phyloP scores from a whole-genome alignment of 1,284 basidiomycete species.

The Trichosporon sp. region DNA sequence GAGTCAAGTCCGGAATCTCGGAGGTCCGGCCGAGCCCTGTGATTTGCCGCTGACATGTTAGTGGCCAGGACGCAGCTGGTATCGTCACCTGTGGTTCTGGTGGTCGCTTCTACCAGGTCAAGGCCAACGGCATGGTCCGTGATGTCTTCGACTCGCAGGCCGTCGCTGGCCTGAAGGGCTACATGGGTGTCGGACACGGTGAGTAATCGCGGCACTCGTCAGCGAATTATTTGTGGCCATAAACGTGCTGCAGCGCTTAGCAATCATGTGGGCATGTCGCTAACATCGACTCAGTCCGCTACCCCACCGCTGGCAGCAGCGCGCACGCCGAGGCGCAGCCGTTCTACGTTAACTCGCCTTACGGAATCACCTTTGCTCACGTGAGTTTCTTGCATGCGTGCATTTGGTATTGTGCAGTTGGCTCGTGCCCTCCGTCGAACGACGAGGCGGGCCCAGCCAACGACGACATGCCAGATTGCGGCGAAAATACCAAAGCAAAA shows the following conservation, averaged over 20 bases:
- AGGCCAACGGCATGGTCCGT: conserved; percentile 99
- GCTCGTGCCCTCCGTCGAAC: neutral
- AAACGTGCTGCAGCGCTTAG: neutral
- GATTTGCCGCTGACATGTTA: conserved; percentile 17
- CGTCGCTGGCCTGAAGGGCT: conserved; percentile 73
- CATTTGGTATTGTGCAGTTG: neutral
- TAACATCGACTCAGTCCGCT: conserved; percentile 64
- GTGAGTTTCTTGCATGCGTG: conserved; percentile 54
- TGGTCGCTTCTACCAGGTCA: conserved; percentile 95
- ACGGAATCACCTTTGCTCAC: conserved; percentile 94
- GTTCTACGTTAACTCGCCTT: conserved; percentile 98
- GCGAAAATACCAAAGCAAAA: neutral
- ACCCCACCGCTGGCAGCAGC: conserved; percentile 96
- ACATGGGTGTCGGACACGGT: conserved; percentile 99
- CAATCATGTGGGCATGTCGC: neutral
- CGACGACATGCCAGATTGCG: neutral
- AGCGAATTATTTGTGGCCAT: neutral
- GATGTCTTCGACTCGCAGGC: conserved; percentile 88
- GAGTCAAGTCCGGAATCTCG: neutral
- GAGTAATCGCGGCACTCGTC: conserved; percentile 31
- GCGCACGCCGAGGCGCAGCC: conserved; percentile 98
- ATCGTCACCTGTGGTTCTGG: conserved; percentile 94
- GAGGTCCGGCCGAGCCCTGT: neutral
- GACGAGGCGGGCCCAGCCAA: neutral
- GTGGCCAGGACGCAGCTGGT: conserved; percentile 95